A percentile compares a stretch with the other conserved stretches of the same genome.
Conservation (phyloP, 164 flowering plant species). For the Vitis rupestris region DNA sequence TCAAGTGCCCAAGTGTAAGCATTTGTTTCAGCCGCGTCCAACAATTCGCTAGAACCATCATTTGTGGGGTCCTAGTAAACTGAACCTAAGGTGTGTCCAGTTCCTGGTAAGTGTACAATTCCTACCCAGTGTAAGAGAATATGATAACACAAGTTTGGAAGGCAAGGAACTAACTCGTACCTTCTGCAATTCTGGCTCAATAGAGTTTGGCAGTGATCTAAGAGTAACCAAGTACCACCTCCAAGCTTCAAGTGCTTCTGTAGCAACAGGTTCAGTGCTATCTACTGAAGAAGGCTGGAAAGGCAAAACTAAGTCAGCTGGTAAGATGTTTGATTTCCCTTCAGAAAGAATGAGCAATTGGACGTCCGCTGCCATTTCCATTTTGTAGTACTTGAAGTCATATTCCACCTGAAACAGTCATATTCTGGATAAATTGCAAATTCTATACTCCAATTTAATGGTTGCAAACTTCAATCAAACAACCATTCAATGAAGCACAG, state of each 20-base stretch:
- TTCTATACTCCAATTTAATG: background rate
- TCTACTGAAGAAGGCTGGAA: slow-evolving; percentile 57
- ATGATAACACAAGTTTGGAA: background rate
- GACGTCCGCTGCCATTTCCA: slow-evolving; percentile 83
- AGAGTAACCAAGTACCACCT: slow-evolving; percentile 83
- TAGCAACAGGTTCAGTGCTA: slow-evolving; percentile 17
- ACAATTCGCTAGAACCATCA: too few relatives aligned
- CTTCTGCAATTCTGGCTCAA: slow-evolving; percentile 75
- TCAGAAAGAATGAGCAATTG: slow-evolving; percentile 80
- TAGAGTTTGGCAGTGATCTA: slow-evolving; percentile 63
- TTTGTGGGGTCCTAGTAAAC: background rate
- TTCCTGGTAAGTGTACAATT: too few relatives aligned
- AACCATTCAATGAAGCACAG: background rate
- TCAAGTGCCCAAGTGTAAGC: too few relatives aligned
- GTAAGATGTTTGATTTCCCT: slow-evolving; percentile 81
- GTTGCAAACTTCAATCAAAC: background rate
- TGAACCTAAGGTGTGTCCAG: too few relatives aligned
- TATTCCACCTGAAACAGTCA: slow-evolving; percentile 72
- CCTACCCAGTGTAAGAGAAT: background rate
- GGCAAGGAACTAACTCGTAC: slow-evolving; percentile 27
- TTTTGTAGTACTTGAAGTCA: slow-evolving; percentile 79
- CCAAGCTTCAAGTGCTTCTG: slow-evolving; percentile 65
- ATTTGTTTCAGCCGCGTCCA: too few relatives aligned
- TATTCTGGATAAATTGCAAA: background rate
- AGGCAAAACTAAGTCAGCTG: slow-evolving; percentile 88